Evolutionary conservation across 2,329 filamentous ascomycete genomes (phyloP).

Genomic region (Myriosclerotinia scirpicola): DNA sequence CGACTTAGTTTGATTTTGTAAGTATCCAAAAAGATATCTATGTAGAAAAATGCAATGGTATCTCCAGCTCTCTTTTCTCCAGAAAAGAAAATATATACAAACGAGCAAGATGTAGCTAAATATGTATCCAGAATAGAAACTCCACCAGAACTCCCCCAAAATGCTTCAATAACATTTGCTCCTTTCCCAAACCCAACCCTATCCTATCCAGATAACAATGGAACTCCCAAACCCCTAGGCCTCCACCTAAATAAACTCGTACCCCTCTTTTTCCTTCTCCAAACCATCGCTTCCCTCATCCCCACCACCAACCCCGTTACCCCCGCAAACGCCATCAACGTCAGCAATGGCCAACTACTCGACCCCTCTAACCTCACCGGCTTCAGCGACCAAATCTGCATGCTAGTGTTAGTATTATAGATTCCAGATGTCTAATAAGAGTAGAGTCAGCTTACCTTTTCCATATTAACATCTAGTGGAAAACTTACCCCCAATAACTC

Average conservation of each 20-base stretch:
- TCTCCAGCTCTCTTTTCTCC: not conserved
- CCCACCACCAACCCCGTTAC: conserved; percentile 14
- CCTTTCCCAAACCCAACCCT: not conserved
- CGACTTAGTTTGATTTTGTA: not conserved
- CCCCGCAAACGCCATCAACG: conserved; percentile 10
- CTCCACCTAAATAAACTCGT: conserved; percentile 13
- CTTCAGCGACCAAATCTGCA: conserved; percentile 20
- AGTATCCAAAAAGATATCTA: not conserved
- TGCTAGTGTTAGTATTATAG: conserved; percentile 17
- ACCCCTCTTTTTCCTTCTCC: conserved; percentile 15
- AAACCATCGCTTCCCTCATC: conserved; percentile 14
- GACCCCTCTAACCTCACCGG: conserved; percentile 13
- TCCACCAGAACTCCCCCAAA: not conserved
- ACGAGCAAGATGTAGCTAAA: not conserved
- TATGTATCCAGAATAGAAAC: not conserved
- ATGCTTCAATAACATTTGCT: not conserved
- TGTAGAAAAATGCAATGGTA: not conserved
- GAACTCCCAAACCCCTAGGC: conserved; percentile 11
- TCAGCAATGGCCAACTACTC: conserved; percentile 16
- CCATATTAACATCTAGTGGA: conserved; percentile 16
- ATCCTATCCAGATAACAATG: conserved; percentile 11
- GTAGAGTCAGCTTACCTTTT: conserved; percentile 18
- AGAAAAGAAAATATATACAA: too few species aligned
- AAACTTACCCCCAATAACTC: conserved; percentile 20
- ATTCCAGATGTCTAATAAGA: conserved; percentile 6